Percentiles rank a stretch among this genome's conserved stretches.
phyloP scores from a whole-genome alignment of 1,284 basidiomycete genomes.

The Heterobasidion parviporum region DNA sequence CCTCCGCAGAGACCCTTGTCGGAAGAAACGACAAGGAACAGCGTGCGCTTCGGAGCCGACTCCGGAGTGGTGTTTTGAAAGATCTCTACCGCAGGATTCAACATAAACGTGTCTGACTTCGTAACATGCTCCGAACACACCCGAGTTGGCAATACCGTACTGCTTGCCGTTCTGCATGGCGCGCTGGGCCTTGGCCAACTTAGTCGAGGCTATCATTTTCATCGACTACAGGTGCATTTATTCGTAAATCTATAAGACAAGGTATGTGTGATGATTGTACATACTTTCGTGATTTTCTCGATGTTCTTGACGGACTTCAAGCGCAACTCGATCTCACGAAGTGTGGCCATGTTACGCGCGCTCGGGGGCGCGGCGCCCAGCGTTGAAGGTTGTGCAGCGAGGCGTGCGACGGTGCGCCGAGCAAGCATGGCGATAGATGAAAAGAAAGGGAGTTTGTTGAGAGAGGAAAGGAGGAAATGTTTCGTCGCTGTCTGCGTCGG shows the following conservation, averaged over 20 bases:
- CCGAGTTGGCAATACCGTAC: slow-evolving; percentile 91
- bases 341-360: slow-evolving; percentile 90
- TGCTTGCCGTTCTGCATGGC: slow-evolving; percentile 92
- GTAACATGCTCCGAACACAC: slow-evolving; percentile 37
- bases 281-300: slow-evolving; percentile 97
- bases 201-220: slow-evolving; percentile 99
- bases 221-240: slow-evolving; percentile 65
- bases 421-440: slow-evolving; percentile 35
- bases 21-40: slow-evolving; percentile 91
- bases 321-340: slow-evolving; percentile 94
- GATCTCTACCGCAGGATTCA: slow-evolving; percentile 50
- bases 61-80: slow-evolving; percentile 68
- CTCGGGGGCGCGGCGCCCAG: slow-evolving; percentile 54
- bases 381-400: slow-evolving; percentile 45
- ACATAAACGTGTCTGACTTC: background rate
- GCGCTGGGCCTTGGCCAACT: slow-evolving; percentile 91
- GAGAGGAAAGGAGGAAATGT: slow-evolving; percentile 13
- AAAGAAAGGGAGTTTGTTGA: slow-evolving; percentile 8
- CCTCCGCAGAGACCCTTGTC: slow-evolving; percentile 99
- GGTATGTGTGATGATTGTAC: slow-evolving; percentile 16
- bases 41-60: slow-evolving; percentile 60
- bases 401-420: slow-evolving; percentile 61
- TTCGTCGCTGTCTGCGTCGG: slow-evolving; percentile 25
- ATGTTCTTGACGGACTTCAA: slow-evolving; percentile 98
- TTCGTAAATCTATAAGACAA: background rate